Evolutionary conservation across 2,329 filamentous ascomycete species (phyloP), one percentile per base, ranked within the genome.

Genomic region (Neoarthrinium moseri): DNA sequence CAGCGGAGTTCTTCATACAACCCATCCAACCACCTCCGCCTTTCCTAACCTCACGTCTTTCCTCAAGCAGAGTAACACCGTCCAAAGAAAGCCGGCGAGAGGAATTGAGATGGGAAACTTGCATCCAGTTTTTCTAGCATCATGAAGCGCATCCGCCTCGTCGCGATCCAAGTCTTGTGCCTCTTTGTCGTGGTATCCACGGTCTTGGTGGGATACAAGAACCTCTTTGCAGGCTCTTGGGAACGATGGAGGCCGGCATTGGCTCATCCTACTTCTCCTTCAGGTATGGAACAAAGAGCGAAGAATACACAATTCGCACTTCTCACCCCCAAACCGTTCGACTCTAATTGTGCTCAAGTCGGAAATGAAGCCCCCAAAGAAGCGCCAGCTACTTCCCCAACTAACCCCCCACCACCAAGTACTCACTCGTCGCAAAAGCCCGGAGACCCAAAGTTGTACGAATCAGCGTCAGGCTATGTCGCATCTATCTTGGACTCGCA

Each of bases 401-500:
- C 26, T 29, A n/a, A 29, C n/a, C n/a, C n/a, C n/a, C n/a, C n/a
- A n/a, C n/a, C n/a, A n/a, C n/a, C 8, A 29, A 8, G n/a, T 8
- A 29, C 8, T 8, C 26, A 29, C n/a, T n/a, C 26, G 17, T 8
- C 21, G 15, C 26, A 23, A 18, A 34, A 21, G 40, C 21, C 20
- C 22, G 20, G 22, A n/a, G 29, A 43, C 29, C 40, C 27, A 8
- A 43, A 43, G 37, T 23, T 36, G 23, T 47, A 39, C 36, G 11
- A 32, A n/a, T 13, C 43, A 30, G 30, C 27, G 3, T 22, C 22
- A n/a, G 30, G 39, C 4, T 67, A 64, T 30, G 40, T 62, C 17
- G 42, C 58, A 22, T 55, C 61, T 2, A 66, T 66, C 21, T 42
- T 67, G 11, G 43, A 63, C 20, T 49, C 60, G 3, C 39, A 51